phyloP scores from a whole-genome alignment of 176 grass and related monocot genomes.

The Ensete ventricosum region DNA sequence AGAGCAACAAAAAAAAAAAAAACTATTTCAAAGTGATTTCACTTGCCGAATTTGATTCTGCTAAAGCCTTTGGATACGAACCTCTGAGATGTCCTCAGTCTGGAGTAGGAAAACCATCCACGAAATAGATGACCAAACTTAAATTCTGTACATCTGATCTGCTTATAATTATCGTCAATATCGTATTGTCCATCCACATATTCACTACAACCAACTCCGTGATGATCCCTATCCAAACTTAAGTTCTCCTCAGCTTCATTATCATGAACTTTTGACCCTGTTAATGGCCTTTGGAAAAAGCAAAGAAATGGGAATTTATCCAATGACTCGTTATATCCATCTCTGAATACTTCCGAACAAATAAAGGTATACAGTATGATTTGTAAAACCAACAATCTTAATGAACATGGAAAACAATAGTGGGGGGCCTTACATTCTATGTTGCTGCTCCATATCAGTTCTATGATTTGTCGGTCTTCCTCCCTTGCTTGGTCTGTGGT shows the following conservation, averaged over 20 bases:
- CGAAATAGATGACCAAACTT: conserved; percentile 30
- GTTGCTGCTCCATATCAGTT: conserved; percentile 9
- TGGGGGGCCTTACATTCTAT: conserved; percentile 36
- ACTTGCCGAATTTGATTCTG: background rate
- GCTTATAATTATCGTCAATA: background rate
- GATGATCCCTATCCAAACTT: conserved; percentile 4
- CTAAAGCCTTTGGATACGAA: background rate
- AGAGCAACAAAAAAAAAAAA: no score
- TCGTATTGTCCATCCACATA: conserved; percentile 2
- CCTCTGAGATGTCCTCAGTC: conserved; percentile 9
- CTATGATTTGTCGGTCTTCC: conserved; percentile 22
- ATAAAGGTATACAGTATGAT: no score
- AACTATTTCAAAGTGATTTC: no score
- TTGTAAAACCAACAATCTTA: background rate
- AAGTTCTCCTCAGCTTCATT: conserved; percentile 26
- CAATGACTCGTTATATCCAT: no score
- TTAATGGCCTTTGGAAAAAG: conserved; percentile 34
- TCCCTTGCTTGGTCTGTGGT: conserved; percentile 37
- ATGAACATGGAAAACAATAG: background rate
- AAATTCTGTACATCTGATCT: background rate
- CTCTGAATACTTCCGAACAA: no score
- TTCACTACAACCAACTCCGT: conserved; percentile 31
- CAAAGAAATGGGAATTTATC: background rate
- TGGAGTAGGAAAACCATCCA: conserved; percentile 52
- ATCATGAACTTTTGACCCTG: conserved; percentile 23